A percentile compares a stretch with the other conserved stretches of the same genome.
Evolutionary conservation across 306 rosid genomes (phyloP).

Genomic region (Cyclanthera cordifolia): DNA sequence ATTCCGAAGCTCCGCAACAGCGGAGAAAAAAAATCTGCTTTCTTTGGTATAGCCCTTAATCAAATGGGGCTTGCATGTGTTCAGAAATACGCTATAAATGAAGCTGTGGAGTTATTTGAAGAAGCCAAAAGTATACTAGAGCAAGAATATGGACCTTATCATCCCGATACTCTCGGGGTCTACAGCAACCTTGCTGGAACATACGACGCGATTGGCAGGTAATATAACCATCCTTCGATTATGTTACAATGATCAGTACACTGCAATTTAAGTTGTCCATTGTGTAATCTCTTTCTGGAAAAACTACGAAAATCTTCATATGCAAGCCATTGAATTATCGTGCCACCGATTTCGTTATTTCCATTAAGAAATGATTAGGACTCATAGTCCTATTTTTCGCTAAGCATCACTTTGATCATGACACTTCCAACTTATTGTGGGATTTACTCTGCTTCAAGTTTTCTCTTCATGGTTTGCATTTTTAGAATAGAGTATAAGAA

Average conservation of each 20-base stretch:
- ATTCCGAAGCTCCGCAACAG: constrained; percentile 60
- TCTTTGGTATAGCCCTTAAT: constrained; percentile 78
- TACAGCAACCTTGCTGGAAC: constrained; percentile 93
- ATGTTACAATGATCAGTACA: neutral
- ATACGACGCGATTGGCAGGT: constrained; percentile 94
- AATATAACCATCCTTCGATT: neutral
- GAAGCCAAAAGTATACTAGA: constrained; percentile 62
- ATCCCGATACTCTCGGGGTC: constrained; percentile 83
- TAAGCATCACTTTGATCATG: neutral
- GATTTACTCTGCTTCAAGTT: neutral
- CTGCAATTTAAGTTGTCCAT: neutral
- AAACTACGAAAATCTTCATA: neutral
- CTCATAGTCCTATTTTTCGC: neutral
- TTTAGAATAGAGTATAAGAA: neutral
- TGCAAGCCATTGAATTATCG: neutral
- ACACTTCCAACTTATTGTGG: neutral
- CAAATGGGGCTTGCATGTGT: constrained; percentile 93
- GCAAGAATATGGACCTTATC: constrained; percentile 66
- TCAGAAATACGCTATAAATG: constrained; percentile 40
- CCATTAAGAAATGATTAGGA: neutral
- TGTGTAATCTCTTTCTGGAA: neutral
- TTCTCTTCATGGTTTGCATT: neutral
- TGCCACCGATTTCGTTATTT: neutral
- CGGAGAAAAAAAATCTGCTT: constrained; percentile 79
- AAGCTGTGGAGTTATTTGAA: constrained; percentile 69